phyloP scores from a whole-genome alignment of 73 alveolate species.

The Paramecium pentaurelia region DNA sequence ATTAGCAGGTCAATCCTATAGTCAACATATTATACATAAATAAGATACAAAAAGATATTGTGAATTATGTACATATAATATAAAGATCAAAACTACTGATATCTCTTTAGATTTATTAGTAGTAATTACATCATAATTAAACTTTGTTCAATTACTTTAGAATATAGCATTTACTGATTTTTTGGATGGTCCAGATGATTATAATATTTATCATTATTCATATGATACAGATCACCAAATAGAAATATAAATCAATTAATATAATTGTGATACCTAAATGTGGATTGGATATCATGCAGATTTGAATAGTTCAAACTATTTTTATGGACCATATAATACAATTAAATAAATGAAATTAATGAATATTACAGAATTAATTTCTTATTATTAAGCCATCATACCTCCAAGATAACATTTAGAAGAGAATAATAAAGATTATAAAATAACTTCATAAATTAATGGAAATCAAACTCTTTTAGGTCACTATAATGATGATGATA shows the following conservation, averaged over 20 bases:
- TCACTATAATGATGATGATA: constrained; percentile 32
- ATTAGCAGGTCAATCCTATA: not conserved
- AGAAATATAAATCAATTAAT: not conserved
- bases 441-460: not conserved
- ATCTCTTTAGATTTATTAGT: not conserved
- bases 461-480: not conserved
- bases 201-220: constrained; percentile 8
- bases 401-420: constrained; percentile 44
- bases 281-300: not conserved
- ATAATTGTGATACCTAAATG: not conserved
- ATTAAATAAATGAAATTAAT: not conserved
- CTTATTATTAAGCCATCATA: not conserved
- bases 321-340: constrained; percentile 3
- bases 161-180: constrained; percentile 1
- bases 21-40: not conserved
- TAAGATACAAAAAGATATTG: not conserved
- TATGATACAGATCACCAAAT: constrained; percentile 26
- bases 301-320: not conserved
- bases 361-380: not conserved
- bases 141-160: not conserved
- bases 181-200: not conserved
- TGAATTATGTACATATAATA: not conserved
- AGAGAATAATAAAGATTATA: not conserved
- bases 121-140: not conserved
- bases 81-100: not conserved